Evolutionary conservation across 2,329 filamentous ascomycete genomes (phyloP), one percentile per base, ranked within the genome.

Genomic region (Fusarium drepaniforme): DNA sequence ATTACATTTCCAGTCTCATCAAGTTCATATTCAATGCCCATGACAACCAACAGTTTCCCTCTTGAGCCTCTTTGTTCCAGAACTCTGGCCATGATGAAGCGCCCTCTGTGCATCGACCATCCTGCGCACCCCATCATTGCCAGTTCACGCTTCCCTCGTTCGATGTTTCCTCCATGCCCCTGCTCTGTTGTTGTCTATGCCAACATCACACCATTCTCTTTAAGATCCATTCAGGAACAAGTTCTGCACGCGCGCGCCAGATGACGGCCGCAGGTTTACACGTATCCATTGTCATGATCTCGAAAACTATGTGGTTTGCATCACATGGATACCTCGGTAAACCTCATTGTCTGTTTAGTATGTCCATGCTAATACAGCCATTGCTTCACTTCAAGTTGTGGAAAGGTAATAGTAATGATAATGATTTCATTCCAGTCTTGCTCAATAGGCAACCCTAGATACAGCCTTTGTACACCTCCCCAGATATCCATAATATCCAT

Each of bases 401-500:
- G 4, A 46, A 16, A 15, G 7, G 13, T 18, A 35, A 33, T n/a
- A 38, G 51, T 37, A 44, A 64, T 18, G 46, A 60, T 70, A 15
- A 28, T 46, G 28, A 33, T 49, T 42, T 53, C 64, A 57, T 63
- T 53, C 49, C 64, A 60, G 46, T 56, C 67, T 59, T 74, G 67
- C 51, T 63, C 44, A 28, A 58, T 51, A 58, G 40, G 35, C 46
- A 58, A 70, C 18, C 37, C 21, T 33, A 74, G 30, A 73, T 66
- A 56, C 37, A 61, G 28, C 53, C 53, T 56, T 63, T 64, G 23
- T 63, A 66, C 70, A 67, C 40, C 28, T 74, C 72, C 28, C 40
- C 42, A 56, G 46, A 65, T 67, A 72, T 70, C 62, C 62, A 65
- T 59, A 15, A 46, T 12, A 66, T 68, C 60, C 65, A 65, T 59